Evolutionary conservation across 768 basidiomycete species (phyloP), one percentile per base, ranked within the genome.

Genomic region (Leccinum olivaceopallidum): DNA sequence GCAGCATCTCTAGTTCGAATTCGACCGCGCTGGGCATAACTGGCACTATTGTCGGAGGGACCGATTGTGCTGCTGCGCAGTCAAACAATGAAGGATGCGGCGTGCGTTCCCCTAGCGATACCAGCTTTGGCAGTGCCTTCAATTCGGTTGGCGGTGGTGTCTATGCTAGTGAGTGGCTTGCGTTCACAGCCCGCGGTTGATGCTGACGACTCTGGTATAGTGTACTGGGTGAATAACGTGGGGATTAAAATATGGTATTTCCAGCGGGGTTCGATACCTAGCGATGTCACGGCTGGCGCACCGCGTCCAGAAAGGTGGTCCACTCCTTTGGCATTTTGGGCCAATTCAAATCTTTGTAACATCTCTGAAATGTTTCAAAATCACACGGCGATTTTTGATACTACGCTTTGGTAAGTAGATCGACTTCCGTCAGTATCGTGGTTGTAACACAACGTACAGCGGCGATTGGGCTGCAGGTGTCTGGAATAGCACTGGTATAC

Each of bases 401-500:
- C 90, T 37, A 94, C 93, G 20, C 78, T 95, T 55, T 93, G 92
- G 87, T 89, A 69, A 56, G 65, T 44, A 10, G 64, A 59, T 63
- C 65, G 48, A 59, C 61, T 54, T 53, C 30, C 14, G 58, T 36
- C 18, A 32, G 39, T 22, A 28, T 36, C 26, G 24, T 67, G 55
- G 67, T 58, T 12, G n/a, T 50, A 44, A 52, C 57, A 44, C 36
- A 24, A 13, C 24, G 34, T 57, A 36, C 62, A 89, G 92, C 67
- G 94, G 94, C 60, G 91, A 95, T 65, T 98, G 94, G 95, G 94
- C 94, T 12, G 85, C 87, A 53, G 77, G 77, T 51, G 88, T 85
- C n/a, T 98, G 95, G 95, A 77, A 75, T 53, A 62, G 67, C 24
- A 75, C 87, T 54, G 92, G 92, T 32, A 81, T 88, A 56, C 91